Evolutionary conservation across 768 basidiomycete species (phyloP).

Genomic region (Suillus fuscotomentosus): DNA sequence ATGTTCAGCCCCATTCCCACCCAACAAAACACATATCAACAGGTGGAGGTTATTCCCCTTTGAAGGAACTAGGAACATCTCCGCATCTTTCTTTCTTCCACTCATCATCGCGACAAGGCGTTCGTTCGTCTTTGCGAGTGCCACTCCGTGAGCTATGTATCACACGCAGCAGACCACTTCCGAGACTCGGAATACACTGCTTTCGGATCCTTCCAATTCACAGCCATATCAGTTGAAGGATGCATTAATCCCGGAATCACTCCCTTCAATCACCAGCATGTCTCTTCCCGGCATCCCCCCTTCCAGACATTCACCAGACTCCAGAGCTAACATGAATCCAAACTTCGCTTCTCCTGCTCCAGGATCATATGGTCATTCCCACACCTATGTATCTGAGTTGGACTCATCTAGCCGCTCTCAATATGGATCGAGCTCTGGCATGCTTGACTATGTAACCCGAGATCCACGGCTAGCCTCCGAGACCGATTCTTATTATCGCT

Average conservation of each 20-base stretch:
- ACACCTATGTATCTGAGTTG: conserved; percentile 6
- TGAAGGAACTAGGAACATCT: conserved; percentile 2
- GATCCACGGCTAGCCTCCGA: conserved; percentile 8
- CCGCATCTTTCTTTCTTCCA: conserved; percentile 3
- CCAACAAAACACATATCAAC: conserved; percentile 22
- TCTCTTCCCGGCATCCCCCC: conserved; percentile 14
- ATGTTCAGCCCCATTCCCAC: conserved; percentile 13
- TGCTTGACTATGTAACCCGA: conserved; percentile 2
- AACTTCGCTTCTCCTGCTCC: conserved; percentile 3
- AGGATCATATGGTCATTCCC: conserved; percentile 7
- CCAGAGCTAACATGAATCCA: conserved; percentile 7
- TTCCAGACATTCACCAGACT: conserved; percentile 6
- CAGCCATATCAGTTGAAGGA: conserved; percentile 3
- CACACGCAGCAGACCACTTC: conserved; percentile 13
- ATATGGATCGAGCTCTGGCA: conserved; percentile 3
- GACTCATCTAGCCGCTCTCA: conserved; percentile 8
- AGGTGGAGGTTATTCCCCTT: conserved; percentile 4
- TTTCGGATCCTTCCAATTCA: conserved; percentile 1
- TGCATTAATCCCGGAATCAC: conserved; percentile 4
- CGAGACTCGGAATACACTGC: conserved; percentile 7
- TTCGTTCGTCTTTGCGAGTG: conserved; percentile 2
- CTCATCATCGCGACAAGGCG: background rate
- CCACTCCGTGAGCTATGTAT: conserved; percentile 10
- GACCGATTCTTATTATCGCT: conserved; percentile 4
- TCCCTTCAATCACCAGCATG: conserved; percentile 18